Conservation (phyloP, 2,329 filamentous ascomycete species). For the Pseudogymnoascus sp. region DNA sequence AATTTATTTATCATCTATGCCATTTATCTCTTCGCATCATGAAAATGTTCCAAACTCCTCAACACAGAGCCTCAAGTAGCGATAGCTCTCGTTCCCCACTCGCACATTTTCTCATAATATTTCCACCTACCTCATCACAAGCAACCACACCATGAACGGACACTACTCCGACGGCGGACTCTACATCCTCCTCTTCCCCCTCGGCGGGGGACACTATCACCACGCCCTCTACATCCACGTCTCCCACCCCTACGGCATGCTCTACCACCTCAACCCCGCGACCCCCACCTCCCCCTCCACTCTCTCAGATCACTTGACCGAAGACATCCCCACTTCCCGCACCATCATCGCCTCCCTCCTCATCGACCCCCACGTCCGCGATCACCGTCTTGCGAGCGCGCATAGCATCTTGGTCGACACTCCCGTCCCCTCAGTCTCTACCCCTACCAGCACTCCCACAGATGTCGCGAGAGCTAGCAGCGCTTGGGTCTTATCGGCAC, state of each 20-base stretch:
- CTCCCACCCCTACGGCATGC: constrained; percentile 1
- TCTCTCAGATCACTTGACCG: neutral
- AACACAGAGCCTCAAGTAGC: neutral
- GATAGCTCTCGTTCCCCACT: neutral
- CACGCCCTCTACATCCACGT: constrained; percentile 6
- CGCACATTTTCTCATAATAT: neutral
- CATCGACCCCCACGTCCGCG: neutral
- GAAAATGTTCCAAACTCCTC: neutral
- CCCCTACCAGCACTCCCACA: neutral
- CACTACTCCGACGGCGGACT: neutral
- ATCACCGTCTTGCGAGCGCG: neutral
- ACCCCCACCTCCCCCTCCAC: neutral
- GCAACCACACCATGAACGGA: neutral
- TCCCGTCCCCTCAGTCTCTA: neutral
- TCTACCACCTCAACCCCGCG: neutral
- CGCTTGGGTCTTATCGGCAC: neutral
- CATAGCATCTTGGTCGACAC: neutral
- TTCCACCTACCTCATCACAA: neutral
- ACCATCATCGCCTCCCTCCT: neutral
- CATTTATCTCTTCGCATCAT: neutral
- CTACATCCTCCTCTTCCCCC: neutral
- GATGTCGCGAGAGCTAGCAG: neutral
- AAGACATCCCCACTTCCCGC: neutral
- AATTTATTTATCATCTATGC: neutral
- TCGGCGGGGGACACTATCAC: neutral